Percentiles rank a stretch among this genome's conserved stretches.
phyloP scores from a whole-genome alignment of 345 rosid species.

The Brassica cretica region DNA sequence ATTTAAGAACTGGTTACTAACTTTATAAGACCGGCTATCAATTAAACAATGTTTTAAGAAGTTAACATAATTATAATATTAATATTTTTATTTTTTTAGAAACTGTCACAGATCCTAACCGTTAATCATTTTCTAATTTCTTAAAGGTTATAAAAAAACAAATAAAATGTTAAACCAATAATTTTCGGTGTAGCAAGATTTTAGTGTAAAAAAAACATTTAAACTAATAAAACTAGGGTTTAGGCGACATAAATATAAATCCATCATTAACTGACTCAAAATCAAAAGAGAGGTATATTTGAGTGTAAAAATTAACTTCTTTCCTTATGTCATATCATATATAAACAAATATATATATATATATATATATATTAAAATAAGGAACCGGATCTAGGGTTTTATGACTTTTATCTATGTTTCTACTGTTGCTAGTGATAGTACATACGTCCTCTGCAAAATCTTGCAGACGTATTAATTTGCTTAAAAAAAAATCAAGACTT shows the following conservation, averaged over 20 bases:
- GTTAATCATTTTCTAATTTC: not conserved
- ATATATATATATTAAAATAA: conserved; percentile 15
- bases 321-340: conserved; percentile 18
- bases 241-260: conserved; percentile 1
- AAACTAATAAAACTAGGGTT: not conserved
- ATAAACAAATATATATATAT: not conserved
- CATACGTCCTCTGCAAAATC: conserved; percentile 35
- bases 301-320: not conserved
- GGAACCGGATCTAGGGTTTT: conserved; percentile 38
- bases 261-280: not conserved
- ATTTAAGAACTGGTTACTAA: no score
- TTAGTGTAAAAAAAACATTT: not conserved
- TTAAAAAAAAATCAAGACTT: conserved; percentile 26
- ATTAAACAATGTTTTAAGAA: no score
- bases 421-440: conserved; percentile 35
- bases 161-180: not conserved
- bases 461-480: conserved; percentile 37
- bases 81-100: no score
- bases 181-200: not conserved
- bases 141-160: not conserved
- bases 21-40: no score
- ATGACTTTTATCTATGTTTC: conserved; percentile 37
- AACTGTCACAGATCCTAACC: no score
- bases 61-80: no score
- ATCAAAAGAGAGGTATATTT: not conserved